Base-by-base conservation (phyloP, 2,329 filamentous ascomycete species). In the Cladosporium sp. region DNA sequence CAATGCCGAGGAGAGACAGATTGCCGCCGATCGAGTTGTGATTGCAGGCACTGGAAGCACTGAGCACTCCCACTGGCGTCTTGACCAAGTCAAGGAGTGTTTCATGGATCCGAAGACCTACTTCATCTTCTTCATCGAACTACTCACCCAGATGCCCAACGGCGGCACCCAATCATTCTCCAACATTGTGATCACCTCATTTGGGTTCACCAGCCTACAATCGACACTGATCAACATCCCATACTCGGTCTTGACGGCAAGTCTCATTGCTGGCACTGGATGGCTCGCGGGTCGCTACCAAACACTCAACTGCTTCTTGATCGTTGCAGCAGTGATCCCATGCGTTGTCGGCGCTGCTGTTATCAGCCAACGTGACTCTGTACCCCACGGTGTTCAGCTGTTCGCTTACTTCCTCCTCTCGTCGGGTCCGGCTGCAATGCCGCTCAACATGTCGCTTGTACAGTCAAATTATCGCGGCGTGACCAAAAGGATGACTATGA, bases 341-440 rank as follows among this genome's bases (percentile, higher is more conserved):
- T 74, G 34, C 10, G 61, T 70, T 2, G 54, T 60, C 13, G 67
- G 68, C 30, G 67, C 67, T 8, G 78, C 67, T 79, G 78, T 30
- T 83, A 85, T 72, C 76, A 84, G 43, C 79, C 81, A 1, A 81
- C 16, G 57, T n/a, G 57, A 59, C 34, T 25, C n/a, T 16, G 34
- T 59, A 16, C 57, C 57, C 13, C 57, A 59, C 18, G 83, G 0
- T 8, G 79, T 81, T 1, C 82, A 85, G 66, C 79, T 88, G 0
- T 81, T 87, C 34, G 85, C 83, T 3, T 88, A 87, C 74, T 88
- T 87, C 70, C 74, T 87, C 11, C 78, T 88, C 3, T 82, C 82
- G 0, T 82, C 83, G 0, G 85, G 85, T 0, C 82, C 85, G 0
- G 79, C 83, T 0, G 82, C 82, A 1, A 80, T 88, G 75, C 85